Base-by-base conservation (phyloP, 495 filamentous ascomycete species). In the Penicillium manginii region DNA sequence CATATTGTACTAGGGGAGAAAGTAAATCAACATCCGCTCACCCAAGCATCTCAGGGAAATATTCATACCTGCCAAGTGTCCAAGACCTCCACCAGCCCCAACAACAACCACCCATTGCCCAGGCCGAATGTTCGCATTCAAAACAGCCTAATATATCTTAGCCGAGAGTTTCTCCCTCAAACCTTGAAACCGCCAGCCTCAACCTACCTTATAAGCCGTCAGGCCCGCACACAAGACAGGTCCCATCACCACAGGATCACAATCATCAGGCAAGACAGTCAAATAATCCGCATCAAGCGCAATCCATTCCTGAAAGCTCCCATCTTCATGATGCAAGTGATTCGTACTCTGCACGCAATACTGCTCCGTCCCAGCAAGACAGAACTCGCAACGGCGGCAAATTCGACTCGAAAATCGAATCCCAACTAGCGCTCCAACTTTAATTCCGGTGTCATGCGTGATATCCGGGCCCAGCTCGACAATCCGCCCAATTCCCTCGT, bases 311-410 rank as follows among this genome's bases (percentile, higher is more conserved):
- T 79, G 76, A 42, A 79, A 80, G 35, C 73, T 74, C 3, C 79
- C 80, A 60, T 81, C 79, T 39, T 78, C 78, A 55, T 82, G 78
- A 52, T 80, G 78, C 18, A 81, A 58, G 62, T 81, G 80, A 33
- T 81, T 81, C 7, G 77, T 80, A 45, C 72, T 71, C 50, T 72
- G 68, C 23, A 70, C 51, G 35, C 74, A 78, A 50, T 81, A 72
- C 60, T 82, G 78, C 58, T 82, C 78, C 23, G 62, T 73, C 2
- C 78, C 78, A 2, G 71, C 74, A 23, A 81, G 67, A 58, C 80
- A 81, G 48, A 74, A 80, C 50, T 79, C 72, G 61, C 78, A 82
- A 10, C 78, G 72, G 18, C 79, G 65, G 58, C 80, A 81, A 22
- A 81, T 71, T 0, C 78, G 71, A 55, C 75, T 78, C 17, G 71